phyloP scores from a whole-genome alignment of 2,329 filamentous ascomycete species.

The Diaporthe citriasiana region DNA sequence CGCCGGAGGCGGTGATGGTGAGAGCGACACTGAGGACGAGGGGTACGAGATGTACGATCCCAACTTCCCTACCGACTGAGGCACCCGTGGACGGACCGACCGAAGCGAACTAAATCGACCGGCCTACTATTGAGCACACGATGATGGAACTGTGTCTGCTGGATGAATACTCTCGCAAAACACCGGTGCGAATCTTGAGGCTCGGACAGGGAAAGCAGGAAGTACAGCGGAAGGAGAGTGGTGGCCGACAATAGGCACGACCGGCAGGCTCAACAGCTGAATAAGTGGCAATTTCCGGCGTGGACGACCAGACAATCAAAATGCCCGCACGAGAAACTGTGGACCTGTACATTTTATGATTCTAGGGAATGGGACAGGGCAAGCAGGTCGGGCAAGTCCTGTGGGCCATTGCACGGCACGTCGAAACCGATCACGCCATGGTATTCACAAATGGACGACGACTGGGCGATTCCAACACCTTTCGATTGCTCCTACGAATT shows the following conservation, averaged over 20 bases:
- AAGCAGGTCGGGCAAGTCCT: not conserved
- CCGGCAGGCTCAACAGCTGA: not conserved
- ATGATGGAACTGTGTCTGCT: not conserved
- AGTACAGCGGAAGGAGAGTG: not conserved
- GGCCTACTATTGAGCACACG: not conserved
- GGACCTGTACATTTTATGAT: too few relatives aligned
- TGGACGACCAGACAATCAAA: not conserved
- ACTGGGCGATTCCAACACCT: not conserved
- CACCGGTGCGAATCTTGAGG: not conserved
- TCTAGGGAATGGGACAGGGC: too few relatives aligned
- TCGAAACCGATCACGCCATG: not conserved
- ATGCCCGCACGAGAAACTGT: not conserved
- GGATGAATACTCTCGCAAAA: not conserved
- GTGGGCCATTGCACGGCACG: not conserved
- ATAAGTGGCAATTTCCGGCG: not conserved
- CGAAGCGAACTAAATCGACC: not conserved
- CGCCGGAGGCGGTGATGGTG: constrained; percentile 45
- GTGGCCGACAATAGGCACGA: not conserved
- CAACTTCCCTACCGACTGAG: constrained; percentile 71
- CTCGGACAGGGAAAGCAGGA: not conserved
- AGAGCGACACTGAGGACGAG: constrained; percentile 79
- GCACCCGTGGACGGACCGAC: not conserved
- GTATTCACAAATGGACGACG: not conserved
- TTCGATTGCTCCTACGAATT: constrained; percentile 38
- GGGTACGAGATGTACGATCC: constrained; percentile 79